Percentiles rank a stretch among this genome's conserved stretches.
Conservation (phyloP, 768 basidiomycete genomes). For the Tricholoma furcatifolium region DNA sequence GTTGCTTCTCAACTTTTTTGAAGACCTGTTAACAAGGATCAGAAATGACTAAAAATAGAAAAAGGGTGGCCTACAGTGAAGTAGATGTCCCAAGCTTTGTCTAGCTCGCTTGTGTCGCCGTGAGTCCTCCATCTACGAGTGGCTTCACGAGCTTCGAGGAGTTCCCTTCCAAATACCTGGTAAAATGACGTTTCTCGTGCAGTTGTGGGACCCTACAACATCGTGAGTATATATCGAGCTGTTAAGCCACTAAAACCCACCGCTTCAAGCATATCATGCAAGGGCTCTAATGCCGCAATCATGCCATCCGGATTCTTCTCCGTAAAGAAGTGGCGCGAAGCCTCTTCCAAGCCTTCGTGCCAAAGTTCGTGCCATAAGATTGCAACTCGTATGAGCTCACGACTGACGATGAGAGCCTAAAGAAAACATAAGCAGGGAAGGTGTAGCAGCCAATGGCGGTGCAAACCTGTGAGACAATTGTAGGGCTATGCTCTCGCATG, state of each 20-base stretch:
- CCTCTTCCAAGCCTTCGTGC: slow-evolving; percentile 98
- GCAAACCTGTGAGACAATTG: slow-evolving; percentile 81
- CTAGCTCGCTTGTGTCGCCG: slow-evolving; percentile 86
- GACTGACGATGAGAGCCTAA: slow-evolving; percentile 84
- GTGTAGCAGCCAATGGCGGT: not conserved
- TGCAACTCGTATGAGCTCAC: slow-evolving; percentile 94
- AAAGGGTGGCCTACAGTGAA: slow-evolving; percentile 62
- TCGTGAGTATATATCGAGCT: not conserved
- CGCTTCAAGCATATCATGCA: slow-evolving; percentile 89
- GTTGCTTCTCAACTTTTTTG: slow-evolving; percentile 92
- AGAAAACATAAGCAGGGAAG: not conserved
- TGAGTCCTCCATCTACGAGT: slow-evolving; percentile 83
- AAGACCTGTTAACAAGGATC: slow-evolving; percentile 62
- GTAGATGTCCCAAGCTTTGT: slow-evolving; percentile 99
- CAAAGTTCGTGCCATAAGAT: slow-evolving; percentile 99
- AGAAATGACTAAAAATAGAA: not conserved
- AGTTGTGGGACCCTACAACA: slow-evolving; percentile 81
- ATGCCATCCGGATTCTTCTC: slow-evolving; percentile 97
- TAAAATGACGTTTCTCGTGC: slow-evolving; percentile 93
- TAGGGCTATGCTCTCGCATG: slow-evolving; percentile 88
- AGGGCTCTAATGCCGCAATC: slow-evolving; percentile 88
- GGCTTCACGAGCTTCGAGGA: slow-evolving; percentile 90
- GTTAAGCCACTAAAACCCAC: slow-evolving; percentile 38
- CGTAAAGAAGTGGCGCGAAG: slow-evolving; percentile 93
- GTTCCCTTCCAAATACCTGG: slow-evolving; percentile 90